These are phyloP conservation scores for Amphichorda felina DNA, from an alignment of 2,329 filamentous ascomycete species.

Conservation along the genomic window DNA sequence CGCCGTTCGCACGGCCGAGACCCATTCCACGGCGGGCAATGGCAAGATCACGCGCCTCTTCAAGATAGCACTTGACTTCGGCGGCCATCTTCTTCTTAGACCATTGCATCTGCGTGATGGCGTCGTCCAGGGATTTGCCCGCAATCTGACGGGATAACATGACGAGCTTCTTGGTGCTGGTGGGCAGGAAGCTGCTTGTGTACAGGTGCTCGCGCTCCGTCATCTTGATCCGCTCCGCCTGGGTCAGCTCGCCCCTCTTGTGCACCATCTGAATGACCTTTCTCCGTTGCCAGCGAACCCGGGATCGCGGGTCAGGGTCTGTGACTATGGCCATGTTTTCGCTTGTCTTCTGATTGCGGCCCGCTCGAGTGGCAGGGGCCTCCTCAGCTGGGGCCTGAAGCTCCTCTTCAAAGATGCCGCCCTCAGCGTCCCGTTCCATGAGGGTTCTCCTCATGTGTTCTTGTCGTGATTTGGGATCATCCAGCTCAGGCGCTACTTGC, in stretches of 20 bases:
- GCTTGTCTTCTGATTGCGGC: slow-evolving; percentile 16
- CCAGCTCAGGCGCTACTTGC: slow-evolving; percentile 20
- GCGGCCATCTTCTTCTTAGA: slow-evolving; percentile 85
- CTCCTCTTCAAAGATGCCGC: slow-evolving; percentile 54
- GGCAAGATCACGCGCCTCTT: slow-evolving; percentile 71
- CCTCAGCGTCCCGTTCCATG: slow-evolving; percentile 21
- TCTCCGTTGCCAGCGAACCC: slow-evolving; percentile 69
- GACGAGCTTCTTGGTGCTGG: slow-evolving; percentile 83
- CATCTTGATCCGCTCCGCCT: slow-evolving; percentile 55
- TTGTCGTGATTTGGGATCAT: slow-evolving; percentile 28
- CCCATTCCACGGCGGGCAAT: slow-evolving; percentile 79
- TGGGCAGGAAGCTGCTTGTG: slow-evolving; percentile 66
- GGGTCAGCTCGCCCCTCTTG: slow-evolving; percentile 39
- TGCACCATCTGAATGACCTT: slow-evolving; percentile 70
- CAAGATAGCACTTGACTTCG: slow-evolving; percentile 68
- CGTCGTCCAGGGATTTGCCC: slow-evolving; percentile 89
- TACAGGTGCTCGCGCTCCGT: slow-evolving; percentile 40
- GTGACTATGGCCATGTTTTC: slow-evolving; percentile 49
- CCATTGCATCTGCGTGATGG: slow-evolving; percentile 89
- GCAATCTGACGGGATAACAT: slow-evolving; percentile 78
- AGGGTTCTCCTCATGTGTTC: slow-evolving; percentile 18
- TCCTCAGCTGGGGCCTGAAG: slow-evolving; percentile 18
- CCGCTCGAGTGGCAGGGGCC: neutral
- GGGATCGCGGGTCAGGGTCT: slow-evolving; percentile 63
- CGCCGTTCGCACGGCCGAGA: slow-evolving; percentile 35